Percentiles rank a stretch among this genome's conserved stretches.
Evolutionary conservation across 2,329 filamentous ascomycete genomes (phyloP).

Genomic region (Cordyceps militaris): DNA sequence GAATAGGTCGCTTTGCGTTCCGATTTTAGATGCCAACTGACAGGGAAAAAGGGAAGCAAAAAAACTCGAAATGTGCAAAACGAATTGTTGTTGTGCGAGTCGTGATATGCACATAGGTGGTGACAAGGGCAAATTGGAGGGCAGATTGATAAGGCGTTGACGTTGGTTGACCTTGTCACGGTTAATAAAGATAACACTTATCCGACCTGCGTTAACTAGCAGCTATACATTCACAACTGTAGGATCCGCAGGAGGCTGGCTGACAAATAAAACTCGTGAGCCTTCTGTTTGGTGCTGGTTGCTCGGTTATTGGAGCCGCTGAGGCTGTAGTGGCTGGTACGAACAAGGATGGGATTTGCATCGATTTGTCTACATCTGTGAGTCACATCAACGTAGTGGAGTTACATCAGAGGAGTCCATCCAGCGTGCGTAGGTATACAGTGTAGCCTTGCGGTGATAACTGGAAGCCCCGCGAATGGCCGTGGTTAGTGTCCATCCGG

Average conservation of each 20-base stretch:
- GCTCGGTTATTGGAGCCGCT: neutral
- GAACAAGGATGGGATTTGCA: neutral
- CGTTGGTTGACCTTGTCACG: no score
- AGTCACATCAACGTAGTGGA: slow-evolving; percentile 4
- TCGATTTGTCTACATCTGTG: neutral
- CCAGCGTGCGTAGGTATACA: slow-evolving; percentile 1
- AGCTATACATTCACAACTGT: no score
- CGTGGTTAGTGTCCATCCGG: neutral
- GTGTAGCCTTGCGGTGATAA: slow-evolving; percentile 2
- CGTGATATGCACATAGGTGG: neutral
- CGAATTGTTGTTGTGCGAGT: neutral
- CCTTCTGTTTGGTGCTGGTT: neutral
- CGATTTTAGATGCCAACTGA: neutral
- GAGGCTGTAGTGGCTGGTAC: neutral
- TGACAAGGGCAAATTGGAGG: no score
- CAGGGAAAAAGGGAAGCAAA: neutral
- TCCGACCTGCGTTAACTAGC: no score
- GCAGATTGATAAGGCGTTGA: slow-evolving; percentile 1
- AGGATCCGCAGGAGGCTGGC: neutral
- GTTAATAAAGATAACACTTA: no score
- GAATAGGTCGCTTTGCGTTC: neutral
- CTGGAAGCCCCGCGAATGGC: neutral
- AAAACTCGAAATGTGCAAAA: neutral
- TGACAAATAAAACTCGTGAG: slow-evolving; percentile 4
- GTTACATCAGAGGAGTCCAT: neutral